Evolutionary conservation across 306 rosid genomes (phyloP).

Genomic region (Trifolium repens): DNA sequence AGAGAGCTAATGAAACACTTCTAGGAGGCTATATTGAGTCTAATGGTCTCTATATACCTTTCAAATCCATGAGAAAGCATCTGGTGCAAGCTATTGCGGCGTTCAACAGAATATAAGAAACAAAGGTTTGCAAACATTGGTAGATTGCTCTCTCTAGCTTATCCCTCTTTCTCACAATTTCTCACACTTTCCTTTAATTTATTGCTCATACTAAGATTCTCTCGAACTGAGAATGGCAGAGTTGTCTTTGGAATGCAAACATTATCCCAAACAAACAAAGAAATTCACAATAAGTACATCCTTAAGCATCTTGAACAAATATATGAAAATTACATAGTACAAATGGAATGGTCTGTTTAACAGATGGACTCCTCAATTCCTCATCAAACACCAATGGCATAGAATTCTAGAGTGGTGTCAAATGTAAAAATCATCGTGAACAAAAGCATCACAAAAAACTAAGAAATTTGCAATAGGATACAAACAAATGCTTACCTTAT

Average conservation of each 20-base stretch:
- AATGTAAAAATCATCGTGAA: conserved; percentile 10
- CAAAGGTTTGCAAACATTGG: neutral
- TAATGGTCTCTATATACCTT: neutral
- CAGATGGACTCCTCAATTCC: neutral
- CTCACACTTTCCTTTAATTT: neutral
- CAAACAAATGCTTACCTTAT: conserved; percentile 53
- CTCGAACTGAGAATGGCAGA: neutral
- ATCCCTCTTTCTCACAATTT: neutral
- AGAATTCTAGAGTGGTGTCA: conserved; percentile 9
- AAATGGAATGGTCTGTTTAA: conserved; percentile 9
- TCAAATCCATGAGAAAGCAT: neutral
- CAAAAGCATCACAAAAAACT: conserved; percentile 9
- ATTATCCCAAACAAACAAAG: conserved; percentile 4
- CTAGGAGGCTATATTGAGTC: neutral
- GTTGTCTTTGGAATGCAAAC: conserved; percentile 18
- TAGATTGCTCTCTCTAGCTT: neutral
- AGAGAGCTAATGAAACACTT: neutral
- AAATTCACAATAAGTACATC: conserved; percentile 13
- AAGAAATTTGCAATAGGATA: neutral
- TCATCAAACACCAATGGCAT: conserved; percentile 18
- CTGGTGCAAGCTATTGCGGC: neutral
- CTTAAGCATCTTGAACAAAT: conserved; percentile 5
- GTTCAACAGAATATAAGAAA: conserved; percentile 1
- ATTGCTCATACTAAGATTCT: neutral
- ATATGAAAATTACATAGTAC: conserved; percentile 14